Conservation (phyloP, 2,329 filamentous ascomycete genomes). For the Fonsecaea monophora region DNA sequence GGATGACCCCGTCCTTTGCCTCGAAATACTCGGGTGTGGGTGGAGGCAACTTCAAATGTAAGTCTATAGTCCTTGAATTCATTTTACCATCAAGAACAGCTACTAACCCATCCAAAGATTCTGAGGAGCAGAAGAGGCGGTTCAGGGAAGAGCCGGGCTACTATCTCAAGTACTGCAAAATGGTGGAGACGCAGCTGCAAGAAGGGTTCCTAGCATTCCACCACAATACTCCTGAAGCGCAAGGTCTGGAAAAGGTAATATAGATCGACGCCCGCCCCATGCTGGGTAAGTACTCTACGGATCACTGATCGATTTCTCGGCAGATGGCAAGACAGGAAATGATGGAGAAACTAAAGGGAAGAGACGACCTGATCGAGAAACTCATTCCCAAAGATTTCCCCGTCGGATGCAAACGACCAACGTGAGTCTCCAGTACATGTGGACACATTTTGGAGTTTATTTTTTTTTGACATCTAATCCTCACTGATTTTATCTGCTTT, state of each 20-base stretch:
- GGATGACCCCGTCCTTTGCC: constrained; percentile 42
- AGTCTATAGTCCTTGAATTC: background rate
- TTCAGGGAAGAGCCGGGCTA: constrained; percentile 26
- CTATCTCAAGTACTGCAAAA: constrained; percentile 54
- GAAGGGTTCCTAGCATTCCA: constrained; percentile 60
- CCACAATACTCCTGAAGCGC: constrained; percentile 55
- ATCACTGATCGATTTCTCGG: background rate
- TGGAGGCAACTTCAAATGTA: constrained; percentile 35
- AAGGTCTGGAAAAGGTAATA: constrained; percentile 44
- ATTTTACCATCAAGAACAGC: background rate
- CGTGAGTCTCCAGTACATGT: constrained; percentile 23
- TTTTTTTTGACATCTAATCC: constrained; percentile 25
- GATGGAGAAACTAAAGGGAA: constrained; percentile 43
- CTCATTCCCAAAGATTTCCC: constrained; percentile 55
- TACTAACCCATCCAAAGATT: constrained; percentile 19
- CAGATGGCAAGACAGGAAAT: constrained; percentile 32
- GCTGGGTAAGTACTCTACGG: background rate
- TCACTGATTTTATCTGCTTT: constrained; percentile 15
- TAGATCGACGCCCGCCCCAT: background rate
- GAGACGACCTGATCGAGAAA: constrained; percentile 48
- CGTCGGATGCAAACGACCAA: constrained; percentile 52
- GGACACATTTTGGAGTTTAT: too few species aligned
- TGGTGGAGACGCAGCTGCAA: constrained; percentile 59
- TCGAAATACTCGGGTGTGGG: constrained; percentile 38
- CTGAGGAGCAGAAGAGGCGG: constrained; percentile 33